Percentiles rank a stretch among this genome's conserved stretches.
These are phyloP conservation scores for Lepiota venenata DNA, from an alignment of 768 basidiomycete species.

Conservation along the genomic window DNA sequence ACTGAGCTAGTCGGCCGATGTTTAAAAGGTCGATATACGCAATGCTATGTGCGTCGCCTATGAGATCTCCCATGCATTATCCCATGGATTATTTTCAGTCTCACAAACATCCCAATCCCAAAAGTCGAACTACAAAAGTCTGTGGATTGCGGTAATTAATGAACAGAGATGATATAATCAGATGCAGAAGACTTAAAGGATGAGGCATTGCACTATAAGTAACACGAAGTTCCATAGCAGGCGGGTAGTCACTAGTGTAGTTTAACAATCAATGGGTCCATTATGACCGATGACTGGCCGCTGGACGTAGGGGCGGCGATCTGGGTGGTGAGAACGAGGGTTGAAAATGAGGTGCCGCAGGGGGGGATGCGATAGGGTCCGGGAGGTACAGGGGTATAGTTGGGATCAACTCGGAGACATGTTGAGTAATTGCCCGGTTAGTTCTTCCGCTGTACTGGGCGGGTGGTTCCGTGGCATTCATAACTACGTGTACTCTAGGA, in stretches of 20 bases:
- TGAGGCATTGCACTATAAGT: too few species aligned
- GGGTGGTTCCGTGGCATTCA: conserved; percentile 50
- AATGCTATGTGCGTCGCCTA: too few species aligned
- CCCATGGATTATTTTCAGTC: too few species aligned
- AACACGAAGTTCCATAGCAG: not conserved
- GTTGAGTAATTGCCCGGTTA: conserved; percentile 55
- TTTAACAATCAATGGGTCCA: not conserved
- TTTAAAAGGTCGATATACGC: too few species aligned
- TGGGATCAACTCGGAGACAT: conserved; percentile 77
- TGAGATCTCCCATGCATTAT: too few species aligned
- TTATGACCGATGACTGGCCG: conserved; percentile 21
- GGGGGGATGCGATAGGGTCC: conserved; percentile 51
- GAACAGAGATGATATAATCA: too few species aligned
- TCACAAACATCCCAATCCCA: too few species aligned
- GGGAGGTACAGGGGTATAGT: conserved; percentile 74
- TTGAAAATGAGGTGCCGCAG: conserved; percentile 49
- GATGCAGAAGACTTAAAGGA: too few species aligned
- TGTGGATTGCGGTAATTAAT: too few species aligned
- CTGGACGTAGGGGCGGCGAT: conserved; percentile 43
- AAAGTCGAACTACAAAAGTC: too few species aligned
- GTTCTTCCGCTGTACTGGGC: conserved; percentile 34
- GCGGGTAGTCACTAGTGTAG: not conserved
- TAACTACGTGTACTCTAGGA: conserved; percentile 82
- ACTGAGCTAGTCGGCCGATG: conserved; percentile 73
- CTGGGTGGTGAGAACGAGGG: conserved; percentile 51